Evolutionary conservation across 2,329 filamentous ascomycete species (phyloP), one percentile per base, ranked within the genome.

Genomic region (Mycocentrospora acerina): DNA sequence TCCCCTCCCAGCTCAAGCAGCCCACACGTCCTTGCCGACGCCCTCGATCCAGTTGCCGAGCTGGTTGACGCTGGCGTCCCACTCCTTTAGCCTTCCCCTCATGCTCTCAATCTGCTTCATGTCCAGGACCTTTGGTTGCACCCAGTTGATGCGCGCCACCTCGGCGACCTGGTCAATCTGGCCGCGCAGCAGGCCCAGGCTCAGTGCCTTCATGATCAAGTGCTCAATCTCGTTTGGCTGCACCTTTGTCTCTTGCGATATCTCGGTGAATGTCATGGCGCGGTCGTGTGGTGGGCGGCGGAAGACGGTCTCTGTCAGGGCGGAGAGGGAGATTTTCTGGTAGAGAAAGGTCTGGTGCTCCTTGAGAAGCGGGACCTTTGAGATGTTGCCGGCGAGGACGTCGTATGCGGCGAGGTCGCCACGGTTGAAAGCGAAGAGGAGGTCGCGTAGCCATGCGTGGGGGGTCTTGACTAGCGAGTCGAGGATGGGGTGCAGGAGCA

Each of bases 161-260:
- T 90, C 85, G 32, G 89, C 89, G 22, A 98, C 93, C 73, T 98
- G 91, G 68, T 98, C 93, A 59, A 98, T 97, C 40, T 87, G 93
- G 30, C 93, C 93, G 54, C 86, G 81, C 54, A 98, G 74, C 55
- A 98, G 75, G 1, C 93, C 93, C 55, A 98, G 71, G 62, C 90
- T 96, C 59, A 98, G 72, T n/a, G 93, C 93, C 77, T 96, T 97
- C 93, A 98, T 98, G 60, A 98, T 87, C 50, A 98, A 74, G 68
- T 97, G 91, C 77, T 98, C 93, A 55, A 98, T 97, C 73, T 97
- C 89, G 59, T 93, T 83, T 3, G 83, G 81, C 55, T 83, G 80
- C 35, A 98, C 90, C 71, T 95, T 95, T 3, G 93, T 98, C 75
- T 97, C 91, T 53, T 86, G 78, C 4, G 87, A 81, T 61, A 98